These are phyloP conservation scores for Sporodiniella umbellata DNA, from an alignment of 371 early-diverging fungal species.

Conservation along the genomic window DNA sequence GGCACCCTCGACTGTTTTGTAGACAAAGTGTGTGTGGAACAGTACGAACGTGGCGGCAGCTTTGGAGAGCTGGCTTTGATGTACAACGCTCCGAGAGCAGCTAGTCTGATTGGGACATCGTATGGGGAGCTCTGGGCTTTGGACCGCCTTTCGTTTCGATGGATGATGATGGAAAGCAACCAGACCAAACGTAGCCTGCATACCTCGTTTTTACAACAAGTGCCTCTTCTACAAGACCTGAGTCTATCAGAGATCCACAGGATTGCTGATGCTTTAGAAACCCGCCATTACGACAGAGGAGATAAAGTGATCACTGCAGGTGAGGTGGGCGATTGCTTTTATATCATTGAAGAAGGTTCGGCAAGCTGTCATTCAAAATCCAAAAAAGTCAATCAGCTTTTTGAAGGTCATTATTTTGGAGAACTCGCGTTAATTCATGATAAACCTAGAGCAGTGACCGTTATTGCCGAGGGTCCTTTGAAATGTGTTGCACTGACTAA, in stretches of 20 bases:
- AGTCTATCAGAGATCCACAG: conserved; percentile 73
- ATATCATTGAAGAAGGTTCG: conserved; percentile 87
- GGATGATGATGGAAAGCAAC: conserved; percentile 89
- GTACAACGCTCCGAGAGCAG: conserved; percentile 96
- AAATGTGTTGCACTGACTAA: conserved; percentile 92
- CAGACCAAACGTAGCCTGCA: conserved; percentile 84
- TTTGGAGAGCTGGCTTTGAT: conserved; percentile 98
- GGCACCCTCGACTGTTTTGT: conserved; percentile 91
- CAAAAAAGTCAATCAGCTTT: conserved; percentile 68
- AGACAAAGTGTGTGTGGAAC: conserved; percentile 65
- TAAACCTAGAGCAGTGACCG: conserved; percentile 89
- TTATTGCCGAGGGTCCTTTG: conserved; percentile 82
- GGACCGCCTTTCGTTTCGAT: conserved; percentile 90
- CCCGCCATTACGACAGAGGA: conserved; percentile 61
- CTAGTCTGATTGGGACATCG: conserved; percentile 81
- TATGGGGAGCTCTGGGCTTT: conserved; percentile 90
- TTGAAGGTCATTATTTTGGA: conserved; percentile 94
- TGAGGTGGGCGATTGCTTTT: conserved; percentile 60
- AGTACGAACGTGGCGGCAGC: conserved; percentile 81
- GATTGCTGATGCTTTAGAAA: conserved; percentile 80
- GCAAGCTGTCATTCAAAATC: conserved; percentile 59
- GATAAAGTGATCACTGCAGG: conserved; percentile 71
- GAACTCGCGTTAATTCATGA: conserved; percentile 92
- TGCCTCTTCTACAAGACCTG: conserved; percentile 62
- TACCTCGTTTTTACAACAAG: conserved; percentile 85